These are phyloP conservation scores for Daldinia caldariorum DNA, from an alignment of 495 filamentous ascomycete species.

Conservation along the genomic window DNA sequence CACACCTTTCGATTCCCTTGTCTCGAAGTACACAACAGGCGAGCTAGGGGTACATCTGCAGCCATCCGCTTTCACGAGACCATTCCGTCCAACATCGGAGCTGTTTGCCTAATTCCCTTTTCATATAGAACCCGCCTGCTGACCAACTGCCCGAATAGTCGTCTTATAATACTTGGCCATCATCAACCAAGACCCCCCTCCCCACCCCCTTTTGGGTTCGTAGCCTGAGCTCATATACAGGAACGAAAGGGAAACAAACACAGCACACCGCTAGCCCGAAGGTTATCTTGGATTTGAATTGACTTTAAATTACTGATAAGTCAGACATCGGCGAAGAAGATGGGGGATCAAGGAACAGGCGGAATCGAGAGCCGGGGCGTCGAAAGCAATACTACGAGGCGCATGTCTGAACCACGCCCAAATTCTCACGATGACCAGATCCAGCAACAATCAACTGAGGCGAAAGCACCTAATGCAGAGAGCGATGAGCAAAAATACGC, in stretches of 20 bases:
- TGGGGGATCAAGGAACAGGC: constrained; percentile 59
- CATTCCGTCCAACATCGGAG: constrained; percentile 50
- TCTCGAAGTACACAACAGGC: constrained; percentile 46
- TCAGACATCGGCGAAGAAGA: constrained; percentile 32
- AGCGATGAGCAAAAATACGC: constrained; percentile 44
- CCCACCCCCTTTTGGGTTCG: constrained; percentile 9
- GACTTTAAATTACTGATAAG: constrained; percentile 16
- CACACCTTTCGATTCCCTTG: constrained; percentile 46
- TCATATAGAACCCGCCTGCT: constrained; percentile 40
- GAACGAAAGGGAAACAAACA: constrained; percentile 13
- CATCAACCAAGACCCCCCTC: constrained; percentile 15
- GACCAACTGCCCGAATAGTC: constrained; percentile 37
- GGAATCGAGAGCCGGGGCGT: constrained; percentile 52
- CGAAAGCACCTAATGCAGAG: constrained; percentile 43
- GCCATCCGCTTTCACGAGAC: constrained; percentile 56
- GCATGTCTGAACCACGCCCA: constrained; percentile 47
- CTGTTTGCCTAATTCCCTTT: constrained; percentile 46
- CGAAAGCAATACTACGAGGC: constrained; percentile 55
- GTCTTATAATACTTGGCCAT: constrained; percentile 19
- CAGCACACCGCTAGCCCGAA: not conserved
- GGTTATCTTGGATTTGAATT: constrained; percentile 7
- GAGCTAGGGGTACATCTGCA: constrained; percentile 52
- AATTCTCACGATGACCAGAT: constrained; percentile 48
- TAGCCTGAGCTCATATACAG: constrained; percentile 13
- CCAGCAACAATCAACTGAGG: constrained; percentile 42